Percentiles rank a stretch among this genome's conserved stretches.
These are phyloP conservation scores for Vitis rupestris DNA, from an alignment of 164 flowering plant genomes.

Conservation along the genomic window DNA sequence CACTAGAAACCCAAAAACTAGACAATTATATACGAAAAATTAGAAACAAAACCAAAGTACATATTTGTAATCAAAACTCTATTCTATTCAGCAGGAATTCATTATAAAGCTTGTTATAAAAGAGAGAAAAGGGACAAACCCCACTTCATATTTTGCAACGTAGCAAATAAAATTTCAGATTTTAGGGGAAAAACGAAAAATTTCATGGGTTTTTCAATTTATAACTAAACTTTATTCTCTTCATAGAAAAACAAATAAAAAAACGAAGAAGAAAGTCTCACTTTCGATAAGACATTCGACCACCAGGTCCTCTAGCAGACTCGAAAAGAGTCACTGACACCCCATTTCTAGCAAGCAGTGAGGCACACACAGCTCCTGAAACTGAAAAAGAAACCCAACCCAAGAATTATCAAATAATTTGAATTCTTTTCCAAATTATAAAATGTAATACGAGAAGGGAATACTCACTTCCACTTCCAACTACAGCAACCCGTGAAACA, in stretches of 20 bases:
- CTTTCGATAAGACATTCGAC: constrained; percentile 91
- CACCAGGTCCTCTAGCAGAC: constrained; percentile 85
- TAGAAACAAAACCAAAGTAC: background rate
- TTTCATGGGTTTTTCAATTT: too few species aligned
- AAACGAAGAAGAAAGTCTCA: constrained; percentile 5
- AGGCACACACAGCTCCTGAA: constrained; percentile 84
- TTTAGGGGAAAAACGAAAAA: background rate
- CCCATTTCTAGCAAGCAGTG: constrained; percentile 65
- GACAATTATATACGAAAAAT: background rate
- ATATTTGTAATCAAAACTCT: too few species aligned
- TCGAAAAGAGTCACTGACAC: constrained; percentile 76
- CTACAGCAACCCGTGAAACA: constrained; percentile 44
- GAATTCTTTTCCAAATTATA: background rate
- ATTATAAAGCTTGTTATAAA: too few species aligned
- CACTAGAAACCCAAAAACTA: background rate
- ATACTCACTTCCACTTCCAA: constrained; percentile 63
- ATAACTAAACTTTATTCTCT: too few species aligned
- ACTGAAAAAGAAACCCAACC: constrained; percentile 36
- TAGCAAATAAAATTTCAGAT: background rate
- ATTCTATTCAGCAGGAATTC: too few species aligned
- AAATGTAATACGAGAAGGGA: background rate
- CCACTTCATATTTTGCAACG: background rate
- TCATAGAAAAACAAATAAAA: background rate
- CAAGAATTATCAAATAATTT: background rate
- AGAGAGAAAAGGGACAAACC: too few species aligned